phyloP scores from a whole-genome alignment of 441 rosid species.

The Aquilaria agallochum region DNA sequence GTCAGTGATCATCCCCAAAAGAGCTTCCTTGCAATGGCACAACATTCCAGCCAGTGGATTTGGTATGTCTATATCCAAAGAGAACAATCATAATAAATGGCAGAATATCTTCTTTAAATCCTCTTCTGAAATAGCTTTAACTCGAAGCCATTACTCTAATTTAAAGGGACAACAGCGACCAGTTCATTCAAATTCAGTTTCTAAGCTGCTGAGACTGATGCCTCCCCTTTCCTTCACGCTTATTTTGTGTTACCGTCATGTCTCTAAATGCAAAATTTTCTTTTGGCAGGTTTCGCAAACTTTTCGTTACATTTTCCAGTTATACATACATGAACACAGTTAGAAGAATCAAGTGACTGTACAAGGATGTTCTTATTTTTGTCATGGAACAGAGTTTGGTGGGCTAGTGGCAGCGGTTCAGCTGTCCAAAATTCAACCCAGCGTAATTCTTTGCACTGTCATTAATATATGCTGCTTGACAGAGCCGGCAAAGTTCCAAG shows the following conservation, averaged over 20 bases:
- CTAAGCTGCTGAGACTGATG: too few species aligned
- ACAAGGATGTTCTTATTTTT: too few species aligned
- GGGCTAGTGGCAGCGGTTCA: too few species aligned
- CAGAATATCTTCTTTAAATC: background rate
- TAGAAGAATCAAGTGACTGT: slow-evolving; percentile 30
- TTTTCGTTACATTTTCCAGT: slow-evolving; percentile 77
- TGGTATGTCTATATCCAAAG: slow-evolving; percentile 39
- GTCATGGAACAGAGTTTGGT: too few species aligned
- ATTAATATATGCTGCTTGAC: too few species aligned
- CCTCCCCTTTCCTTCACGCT: background rate
- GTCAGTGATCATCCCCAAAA: slow-evolving; percentile 48
- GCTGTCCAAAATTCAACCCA: too few species aligned
- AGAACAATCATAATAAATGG: background rate
- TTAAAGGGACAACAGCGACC: background rate
- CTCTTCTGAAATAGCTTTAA: background rate
- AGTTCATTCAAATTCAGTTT: background rate
- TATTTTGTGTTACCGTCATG: background rate
- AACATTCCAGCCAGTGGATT: slow-evolving; percentile 83
- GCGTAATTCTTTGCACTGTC: too few species aligned
- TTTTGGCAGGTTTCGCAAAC: slow-evolving; percentile 70
- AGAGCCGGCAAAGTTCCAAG: too few species aligned
- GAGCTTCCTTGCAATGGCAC: slow-evolving; percentile 71
- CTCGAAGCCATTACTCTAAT: too few species aligned
- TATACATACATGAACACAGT: slow-evolving; percentile 62
- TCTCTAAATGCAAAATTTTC: background rate